phyloP scores from a whole-genome alignment of 2,329 filamentous ascomycete genomes.

The Fusarium sp. region DNA sequence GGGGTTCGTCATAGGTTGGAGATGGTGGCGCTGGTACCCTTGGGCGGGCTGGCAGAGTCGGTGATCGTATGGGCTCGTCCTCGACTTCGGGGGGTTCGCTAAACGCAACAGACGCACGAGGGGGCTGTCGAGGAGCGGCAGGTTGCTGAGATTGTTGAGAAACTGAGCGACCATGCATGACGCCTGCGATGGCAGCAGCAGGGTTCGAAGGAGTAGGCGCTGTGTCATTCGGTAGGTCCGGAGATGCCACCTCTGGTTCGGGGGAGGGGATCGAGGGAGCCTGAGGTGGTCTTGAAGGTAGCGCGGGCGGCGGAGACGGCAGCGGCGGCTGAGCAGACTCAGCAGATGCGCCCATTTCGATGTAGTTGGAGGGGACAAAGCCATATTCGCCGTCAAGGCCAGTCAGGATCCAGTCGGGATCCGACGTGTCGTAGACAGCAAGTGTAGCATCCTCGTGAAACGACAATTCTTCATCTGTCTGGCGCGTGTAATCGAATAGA shows the following conservation, averaged over 20 bases:
- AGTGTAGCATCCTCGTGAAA: slow-evolving; percentile 89
- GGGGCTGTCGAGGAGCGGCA: slow-evolving; percentile 41
- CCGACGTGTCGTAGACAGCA: slow-evolving; percentile 86
- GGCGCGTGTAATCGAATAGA: slow-evolving; percentile 97
- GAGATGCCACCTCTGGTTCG: slow-evolving; percentile 30
- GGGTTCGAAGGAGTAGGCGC: slow-evolving; percentile 52
- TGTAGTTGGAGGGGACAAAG: slow-evolving; percentile 96
- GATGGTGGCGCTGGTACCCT: slow-evolving; percentile 35
- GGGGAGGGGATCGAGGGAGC: slow-evolving; percentile 42
- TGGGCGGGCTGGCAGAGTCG: slow-evolving; percentile 52
- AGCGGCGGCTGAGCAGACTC: slow-evolving; percentile 54
- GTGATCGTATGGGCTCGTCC: slow-evolving; percentile 46
- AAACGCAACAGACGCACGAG: slow-evolving; percentile 36
- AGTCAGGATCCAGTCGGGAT: slow-evolving; percentile 96
- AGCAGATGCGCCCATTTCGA: slow-evolving; percentile 70
- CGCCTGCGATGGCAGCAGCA: slow-evolving; percentile 64
- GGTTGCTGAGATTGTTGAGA: slow-evolving; percentile 43
- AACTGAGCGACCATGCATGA: slow-evolving; percentile 59
- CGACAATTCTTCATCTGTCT: slow-evolving; percentile 97
- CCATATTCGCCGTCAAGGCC: slow-evolving; percentile 87
- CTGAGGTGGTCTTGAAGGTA: slow-evolving; percentile 54
- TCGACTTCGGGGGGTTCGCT: slow-evolving; percentile 44
- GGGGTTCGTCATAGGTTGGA: slow-evolving; percentile 36
- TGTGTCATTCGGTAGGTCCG: slow-evolving; percentile 45
- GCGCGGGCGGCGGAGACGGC: slow-evolving; percentile 50